phyloP scores from a whole-genome alignment of 2,329 filamentous ascomycete species.

The Drechslera avenae region DNA sequence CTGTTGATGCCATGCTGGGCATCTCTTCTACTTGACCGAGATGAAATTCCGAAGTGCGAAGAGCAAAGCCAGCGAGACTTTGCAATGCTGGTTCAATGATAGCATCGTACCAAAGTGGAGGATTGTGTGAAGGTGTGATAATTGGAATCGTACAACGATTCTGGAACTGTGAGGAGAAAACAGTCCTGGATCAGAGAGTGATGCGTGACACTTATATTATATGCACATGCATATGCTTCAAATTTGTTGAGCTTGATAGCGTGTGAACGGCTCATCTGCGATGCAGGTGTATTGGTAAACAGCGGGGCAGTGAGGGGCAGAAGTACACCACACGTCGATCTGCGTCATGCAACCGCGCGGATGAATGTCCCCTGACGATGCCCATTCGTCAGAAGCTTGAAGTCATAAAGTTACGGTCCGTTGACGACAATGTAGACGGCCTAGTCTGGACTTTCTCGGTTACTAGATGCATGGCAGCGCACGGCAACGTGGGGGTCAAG shows the following conservation, averaged over 20 bases:
- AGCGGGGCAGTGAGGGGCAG: slow-evolving; percentile 23
- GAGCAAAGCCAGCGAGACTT: not conserved
- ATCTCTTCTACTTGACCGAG: slow-evolving; percentile 19
- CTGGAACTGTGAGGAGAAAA: not conserved
- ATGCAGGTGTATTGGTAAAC: slow-evolving; percentile 13
- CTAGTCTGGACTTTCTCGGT: too few relatives aligned
- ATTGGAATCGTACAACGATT: not conserved
- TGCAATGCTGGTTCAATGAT: slow-evolving; percentile 16
- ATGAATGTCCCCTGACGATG: too few relatives aligned
- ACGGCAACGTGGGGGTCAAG: too few relatives aligned
- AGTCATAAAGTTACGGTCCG: too few relatives aligned
- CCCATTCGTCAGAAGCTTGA: too few relatives aligned
- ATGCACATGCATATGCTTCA: not conserved
- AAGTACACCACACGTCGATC: slow-evolving; percentile 2
- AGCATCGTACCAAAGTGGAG: slow-evolving; percentile 19
- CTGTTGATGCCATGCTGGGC: slow-evolving; percentile 17
- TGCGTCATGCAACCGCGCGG: slow-evolving; percentile 1
- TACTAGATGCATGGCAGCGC: too few relatives aligned
- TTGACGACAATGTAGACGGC: too few relatives aligned
- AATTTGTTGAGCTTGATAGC: not conserved
- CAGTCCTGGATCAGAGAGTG: too few relatives aligned
- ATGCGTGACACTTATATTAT: not conserved
- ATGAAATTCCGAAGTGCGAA: slow-evolving; percentile 4
- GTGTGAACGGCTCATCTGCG: slow-evolving; percentile 9
- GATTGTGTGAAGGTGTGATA: not conserved